Base-by-base conservation (phyloP, 371 early-diverging fungal genomes). In the Mortierella sp. region DNA sequence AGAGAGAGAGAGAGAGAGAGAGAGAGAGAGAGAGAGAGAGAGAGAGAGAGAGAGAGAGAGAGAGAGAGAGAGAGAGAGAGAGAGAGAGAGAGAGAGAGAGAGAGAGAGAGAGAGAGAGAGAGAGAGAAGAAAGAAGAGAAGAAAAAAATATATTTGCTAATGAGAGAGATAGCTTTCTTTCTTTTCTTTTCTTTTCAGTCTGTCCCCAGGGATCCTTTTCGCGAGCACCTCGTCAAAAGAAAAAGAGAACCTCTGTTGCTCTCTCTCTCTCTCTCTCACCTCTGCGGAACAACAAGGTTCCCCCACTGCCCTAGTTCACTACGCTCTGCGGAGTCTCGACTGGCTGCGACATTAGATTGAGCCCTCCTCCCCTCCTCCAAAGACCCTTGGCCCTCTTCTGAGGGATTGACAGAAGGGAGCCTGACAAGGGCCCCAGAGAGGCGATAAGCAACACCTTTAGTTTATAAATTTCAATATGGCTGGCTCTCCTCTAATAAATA, bases 361-460 rank as follows among this genome's bases (percentile, higher is more conserved):
- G 64, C 29, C 26, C 62, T 45, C 64, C 76, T 14, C 71, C 71
- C 26, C 64, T 60, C 0, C 48, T 57, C n/a, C n/a, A n/a, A n/a
- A n/a, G n/a, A n/a, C n/a, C n/a, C n/a, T n/a, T n/a, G n/a, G n/a
- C n/a, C n/a, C n/a, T n/a, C n/a, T n/a, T n/a, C n/a, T n/a, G n/a
- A n/a, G n/a, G n/a, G n/a, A n/a, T n/a, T n/a, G n/a, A n/a, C n/a
- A n/a, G n/a, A n/a, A n/a, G n/a, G n/a, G n/a, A n/a, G n/a, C n/a
- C n/a, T n/a, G n/a, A n/a, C n/a, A n/a, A n/a, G n/a, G n/a, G n/a
- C n/a, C n/a, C n/a, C n/a, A n/a, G n/a, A n/a, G n/a, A n/a, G n/a
- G n/a, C n/a, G n/a, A n/a, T n/a, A n/a, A n/a, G n/a, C n/a, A n/a
- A n/a, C n/a, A n/a, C n/a, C n/a, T n/a, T n/a, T n/a, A n/a, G n/a